Conservation (phyloP, 2,329 filamentous ascomycete species). For the Microcera coccophila region DNA sequence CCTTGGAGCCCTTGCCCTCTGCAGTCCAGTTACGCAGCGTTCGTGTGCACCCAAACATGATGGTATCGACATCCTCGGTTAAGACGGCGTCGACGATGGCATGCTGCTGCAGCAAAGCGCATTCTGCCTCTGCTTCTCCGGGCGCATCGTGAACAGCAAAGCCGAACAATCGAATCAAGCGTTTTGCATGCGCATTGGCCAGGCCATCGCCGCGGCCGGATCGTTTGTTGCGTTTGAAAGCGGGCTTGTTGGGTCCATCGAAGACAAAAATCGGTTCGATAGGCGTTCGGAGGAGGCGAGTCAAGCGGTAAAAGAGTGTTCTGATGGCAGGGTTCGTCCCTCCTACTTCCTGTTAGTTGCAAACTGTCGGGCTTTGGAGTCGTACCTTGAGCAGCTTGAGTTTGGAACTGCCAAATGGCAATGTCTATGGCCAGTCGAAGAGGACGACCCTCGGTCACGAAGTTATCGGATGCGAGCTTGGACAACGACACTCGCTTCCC, state of each 20-base stretch:
- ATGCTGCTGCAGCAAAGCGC: slow-evolving; percentile 74
- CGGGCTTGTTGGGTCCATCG: slow-evolving; percentile 79
- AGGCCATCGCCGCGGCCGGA: slow-evolving; percentile 62
- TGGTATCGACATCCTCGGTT: slow-evolving; percentile 92
- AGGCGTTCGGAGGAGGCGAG: slow-evolving; percentile 70
- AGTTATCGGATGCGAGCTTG: slow-evolving; percentile 74
- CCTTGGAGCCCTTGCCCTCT: slow-evolving; percentile 61
- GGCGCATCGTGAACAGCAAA: slow-evolving; percentile 83
- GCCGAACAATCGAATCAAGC: slow-evolving; percentile 77
- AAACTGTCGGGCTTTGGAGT: background rate
- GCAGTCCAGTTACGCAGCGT: slow-evolving; percentile 81
- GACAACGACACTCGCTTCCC: slow-evolving; percentile 76
- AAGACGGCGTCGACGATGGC: slow-evolving; percentile 89
- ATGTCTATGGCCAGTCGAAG: slow-evolving; percentile 89
- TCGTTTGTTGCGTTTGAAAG: slow-evolving; percentile 82
- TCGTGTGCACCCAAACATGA: slow-evolving; percentile 88
- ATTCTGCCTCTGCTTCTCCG: slow-evolving; percentile 94
- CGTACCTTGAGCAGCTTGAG: slow-evolving; percentile 71
- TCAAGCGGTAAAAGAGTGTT: slow-evolving; percentile 86
- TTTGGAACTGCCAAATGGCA: slow-evolving; percentile 96
- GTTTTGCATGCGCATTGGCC: slow-evolving; percentile 73
- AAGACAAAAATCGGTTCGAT: slow-evolving; percentile 88
- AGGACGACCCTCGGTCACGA: slow-evolving; percentile 66
- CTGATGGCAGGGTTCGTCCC: slow-evolving; percentile 86
- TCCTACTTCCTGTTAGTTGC: slow-evolving; percentile 41